Evolutionary conservation across 2,329 filamentous ascomycete genomes (phyloP).

Genomic region (Chrysoporthe deuterocubensis): DNA sequence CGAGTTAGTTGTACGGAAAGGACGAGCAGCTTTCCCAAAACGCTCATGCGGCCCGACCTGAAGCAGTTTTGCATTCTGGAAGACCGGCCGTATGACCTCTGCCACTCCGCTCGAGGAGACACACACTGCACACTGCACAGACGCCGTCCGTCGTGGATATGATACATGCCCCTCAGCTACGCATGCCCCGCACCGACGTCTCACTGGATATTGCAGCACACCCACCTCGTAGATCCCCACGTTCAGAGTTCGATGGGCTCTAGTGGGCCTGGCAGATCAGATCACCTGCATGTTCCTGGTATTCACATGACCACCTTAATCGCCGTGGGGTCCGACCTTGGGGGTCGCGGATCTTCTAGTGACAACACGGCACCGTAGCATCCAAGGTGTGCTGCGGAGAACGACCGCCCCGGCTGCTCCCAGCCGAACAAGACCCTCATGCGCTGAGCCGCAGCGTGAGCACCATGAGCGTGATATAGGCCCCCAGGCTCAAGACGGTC

Average conservation of each 20-base stretch:
- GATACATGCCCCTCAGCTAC: background rate
- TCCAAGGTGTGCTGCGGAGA: background rate
- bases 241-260: background rate
- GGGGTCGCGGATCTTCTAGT: constrained; percentile 4
- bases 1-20: background rate
- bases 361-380: constrained; percentile 7
- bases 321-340: constrained; percentile 5
- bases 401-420: background rate
- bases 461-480: constrained; percentile 61
- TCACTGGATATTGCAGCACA: constrained; percentile 16
- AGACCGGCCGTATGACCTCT: background rate
- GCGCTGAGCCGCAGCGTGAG: constrained; percentile 54
- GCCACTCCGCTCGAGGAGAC: background rate
- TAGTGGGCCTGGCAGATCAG: constrained; percentile 22
- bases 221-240: constrained; percentile 4
- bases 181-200: constrained; percentile 19
- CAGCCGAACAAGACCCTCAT: constrained; percentile 7
- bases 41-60: constrained; percentile 10
- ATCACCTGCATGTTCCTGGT: constrained; percentile 21
- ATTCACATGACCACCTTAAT: constrained; percentile 26
- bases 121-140: too few relatives aligned
- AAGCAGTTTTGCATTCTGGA: background rate
- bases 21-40: constrained; percentile 3
- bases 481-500: constrained; percentile 58
- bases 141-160: background rate